Base-by-base conservation (phyloP, 228 moss, liverwort and hornwort species). In the Sphagnum magellanicum region DNA sequence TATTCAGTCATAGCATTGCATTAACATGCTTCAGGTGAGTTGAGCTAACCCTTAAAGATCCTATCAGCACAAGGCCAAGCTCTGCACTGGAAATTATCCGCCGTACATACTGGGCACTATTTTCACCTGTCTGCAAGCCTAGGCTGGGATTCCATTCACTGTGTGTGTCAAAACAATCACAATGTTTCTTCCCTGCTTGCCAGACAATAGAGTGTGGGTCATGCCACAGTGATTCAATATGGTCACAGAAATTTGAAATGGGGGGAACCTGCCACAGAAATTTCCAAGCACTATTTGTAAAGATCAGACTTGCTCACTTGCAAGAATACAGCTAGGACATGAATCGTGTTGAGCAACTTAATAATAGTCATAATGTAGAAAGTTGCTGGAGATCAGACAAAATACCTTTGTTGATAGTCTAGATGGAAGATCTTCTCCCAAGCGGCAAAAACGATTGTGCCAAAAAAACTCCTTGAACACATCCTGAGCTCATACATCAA, bases 381-480 rank as follows among this genome's bases (percentile, higher is more conserved):
- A 32, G 32, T 32, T 32, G 32, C 32, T 32, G 32, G 32, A 3
- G 2, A 32, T 32, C 3, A 32, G 32, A 32, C 32, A 32, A 32
- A 32, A 32, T 66, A 83, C 93, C 93, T 85, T 87, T n/a, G 57
- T 77, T 51, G 81, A 63, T 64, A 76, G 50, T 58, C 59, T 59
- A 48, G 78, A 72, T 68, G 74, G 60, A 49, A 65, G 52, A 60
- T 52, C 73, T 53, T 71, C 73, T 67, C 79, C 90, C 52, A 84
- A 75, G 53, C 7, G 75, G 63, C 87, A 93, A 74, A 68, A 79
- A 17, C 69, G 78, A 52, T 81, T 75, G 63, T 93, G 81, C 72
- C 83, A 65, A 51, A 85, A 66, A 72, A 90, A 81, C 75, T 90
- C 93, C 81, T 84, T 90, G 69, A 93, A 81, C 66, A 76, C 76